A percentile compares a stretch with the other conserved stretches of the same genome.
These are phyloP conservation scores for Phytopythium boreale DNA, from an alignment of 352 stramenopile species.

Conservation along the genomic window DNA sequence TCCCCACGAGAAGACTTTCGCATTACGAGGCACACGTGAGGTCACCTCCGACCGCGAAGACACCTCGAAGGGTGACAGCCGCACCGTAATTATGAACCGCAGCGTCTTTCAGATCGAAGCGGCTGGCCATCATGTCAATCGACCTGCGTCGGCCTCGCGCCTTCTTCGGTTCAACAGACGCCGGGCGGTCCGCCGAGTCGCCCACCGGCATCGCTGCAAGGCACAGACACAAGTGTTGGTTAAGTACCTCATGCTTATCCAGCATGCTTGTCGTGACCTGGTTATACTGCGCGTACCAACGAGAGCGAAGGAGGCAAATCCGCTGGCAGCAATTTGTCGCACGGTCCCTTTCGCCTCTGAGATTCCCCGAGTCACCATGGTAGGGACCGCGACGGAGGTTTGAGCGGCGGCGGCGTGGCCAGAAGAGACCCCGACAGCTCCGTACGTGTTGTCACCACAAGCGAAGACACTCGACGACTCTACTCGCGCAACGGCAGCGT, in stretches of 20 bases:
- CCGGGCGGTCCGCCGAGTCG: conserved; percentile 11
- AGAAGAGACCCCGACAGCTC: conserved; percentile 31
- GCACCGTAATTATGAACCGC: conserved; percentile 29
- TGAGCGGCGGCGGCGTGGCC: background rate
- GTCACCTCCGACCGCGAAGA: too few relatives aligned
- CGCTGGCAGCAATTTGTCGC: conserved; percentile 53
- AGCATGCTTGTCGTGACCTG: background rate
- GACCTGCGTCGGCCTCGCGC: conserved; percentile 12
- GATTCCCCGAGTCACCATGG: conserved; percentile 27
- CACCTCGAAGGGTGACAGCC: background rate
- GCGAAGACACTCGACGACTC: conserved; percentile 67
- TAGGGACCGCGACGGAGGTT: conserved; percentile 11
- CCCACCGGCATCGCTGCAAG: conserved; percentile 12
- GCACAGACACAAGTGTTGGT: background rate
- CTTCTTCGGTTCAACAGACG: conserved; percentile 13
- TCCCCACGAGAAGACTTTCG: conserved; percentile 69
- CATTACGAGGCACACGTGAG: background rate
- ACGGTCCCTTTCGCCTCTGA: conserved; percentile 24
- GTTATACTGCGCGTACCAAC: conserved; percentile 28
- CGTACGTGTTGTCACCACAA: conserved; percentile 67
- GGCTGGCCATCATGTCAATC: conserved; percentile 10
- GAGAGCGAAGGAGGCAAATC: conserved; percentile 67
- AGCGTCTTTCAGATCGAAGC: conserved; percentile 21
- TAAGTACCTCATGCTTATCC: background rate
- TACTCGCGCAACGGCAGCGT: conserved; percentile 10